phyloP scores from a whole-genome alignment of 345 rosid species.

The Lepidium sativum region DNA sequence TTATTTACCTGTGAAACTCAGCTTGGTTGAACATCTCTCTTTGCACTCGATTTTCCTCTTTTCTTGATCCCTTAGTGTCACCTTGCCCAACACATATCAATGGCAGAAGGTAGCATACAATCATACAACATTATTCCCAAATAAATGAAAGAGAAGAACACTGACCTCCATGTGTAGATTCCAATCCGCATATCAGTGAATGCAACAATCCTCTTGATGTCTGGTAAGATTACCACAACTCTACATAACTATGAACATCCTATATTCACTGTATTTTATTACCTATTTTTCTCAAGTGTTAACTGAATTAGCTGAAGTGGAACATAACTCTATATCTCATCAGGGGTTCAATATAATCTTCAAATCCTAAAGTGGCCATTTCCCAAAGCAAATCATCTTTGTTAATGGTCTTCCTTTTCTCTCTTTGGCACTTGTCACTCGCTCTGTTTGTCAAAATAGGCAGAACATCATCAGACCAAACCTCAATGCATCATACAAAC shows the following conservation, averaged over 20 bases:
- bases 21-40: slow-evolving; percentile 40
- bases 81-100: slow-evolving; percentile 34
- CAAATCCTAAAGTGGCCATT: slow-evolving; percentile 94
- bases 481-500: slow-evolving; percentile 8
- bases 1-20: slow-evolving; percentile 45
- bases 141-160: not conserved
- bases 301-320: not conserved
- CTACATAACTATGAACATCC: not conserved
- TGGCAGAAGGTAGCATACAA: slow-evolving; percentile 6
- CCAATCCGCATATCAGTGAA: slow-evolving; percentile 18
- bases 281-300: not conserved
- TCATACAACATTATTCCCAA: not conserved
- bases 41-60: slow-evolving; percentile 56
- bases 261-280: not conserved
- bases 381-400: slow-evolving; percentile 98
- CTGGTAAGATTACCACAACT: not conserved
- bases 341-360: slow-evolving; percentile 89
- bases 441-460: slow-evolving; percentile 43
- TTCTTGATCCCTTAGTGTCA: slow-evolving; percentile 68
- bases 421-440: slow-evolving; percentile 96
- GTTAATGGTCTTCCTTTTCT: slow-evolving; percentile 93
- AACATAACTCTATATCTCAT: slow-evolving; percentile 61
- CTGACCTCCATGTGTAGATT: slow-evolving; percentile 77
- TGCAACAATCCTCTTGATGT: not conserved
- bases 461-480: not conserved